Percentiles rank a stretch among this genome's conserved stretches.
These are phyloP conservation scores for Aspergillus sclerotialis DNA, from an alignment of 2,329 filamentous ascomycete species.

Conservation along the genomic window DNA sequence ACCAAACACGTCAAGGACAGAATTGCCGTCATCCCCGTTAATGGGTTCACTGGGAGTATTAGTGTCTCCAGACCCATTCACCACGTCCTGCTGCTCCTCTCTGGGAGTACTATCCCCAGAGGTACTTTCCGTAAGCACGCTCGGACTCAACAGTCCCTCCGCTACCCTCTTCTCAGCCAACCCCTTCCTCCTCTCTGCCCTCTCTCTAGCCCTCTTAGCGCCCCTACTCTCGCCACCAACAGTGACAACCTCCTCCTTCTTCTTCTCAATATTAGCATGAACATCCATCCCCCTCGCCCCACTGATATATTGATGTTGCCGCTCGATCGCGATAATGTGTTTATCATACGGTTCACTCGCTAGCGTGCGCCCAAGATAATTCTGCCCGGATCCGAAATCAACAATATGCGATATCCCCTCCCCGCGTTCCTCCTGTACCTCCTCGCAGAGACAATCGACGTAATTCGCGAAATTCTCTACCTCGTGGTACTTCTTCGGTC, in stretches of 20 bases:
- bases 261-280: slow-evolving; percentile 68
- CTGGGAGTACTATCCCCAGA: too few species aligned
- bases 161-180: too few species aligned
- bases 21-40: slow-evolving; percentile 16
- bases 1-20: slow-evolving; percentile 26
- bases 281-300: slow-evolving; percentile 80
- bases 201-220: slow-evolving; percentile 14
- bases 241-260: slow-evolving; percentile 67
- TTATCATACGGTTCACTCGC: slow-evolving; percentile 80
- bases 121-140: too few species aligned
- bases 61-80: slow-evolving; percentile 2
- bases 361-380: slow-evolving; percentile 84
- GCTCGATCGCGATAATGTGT: slow-evolving; percentile 85
- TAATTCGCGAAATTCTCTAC: slow-evolving; percentile 86
- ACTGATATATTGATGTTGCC: slow-evolving; percentile 74
- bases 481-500: slow-evolving; percentile 90
- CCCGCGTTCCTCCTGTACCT: slow-evolving; percentile 44
- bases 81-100: not conserved
- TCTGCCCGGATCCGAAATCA: slow-evolving; percentile 94
- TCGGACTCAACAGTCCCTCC: too few species aligned
- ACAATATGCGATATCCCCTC: slow-evolving; percentile 71
- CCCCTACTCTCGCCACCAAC: slow-evolving; percentile 53
- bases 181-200: slow-evolving; percentile 4
- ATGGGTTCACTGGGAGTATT: slow-evolving; percentile 6
- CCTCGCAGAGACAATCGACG: slow-evolving; percentile 59